A percentile compares a stretch with the other conserved stretches of the same genome.
phyloP scores from a whole-genome alignment of 164 flowering plant genomes.

The Chimonanthus praecox region DNA sequence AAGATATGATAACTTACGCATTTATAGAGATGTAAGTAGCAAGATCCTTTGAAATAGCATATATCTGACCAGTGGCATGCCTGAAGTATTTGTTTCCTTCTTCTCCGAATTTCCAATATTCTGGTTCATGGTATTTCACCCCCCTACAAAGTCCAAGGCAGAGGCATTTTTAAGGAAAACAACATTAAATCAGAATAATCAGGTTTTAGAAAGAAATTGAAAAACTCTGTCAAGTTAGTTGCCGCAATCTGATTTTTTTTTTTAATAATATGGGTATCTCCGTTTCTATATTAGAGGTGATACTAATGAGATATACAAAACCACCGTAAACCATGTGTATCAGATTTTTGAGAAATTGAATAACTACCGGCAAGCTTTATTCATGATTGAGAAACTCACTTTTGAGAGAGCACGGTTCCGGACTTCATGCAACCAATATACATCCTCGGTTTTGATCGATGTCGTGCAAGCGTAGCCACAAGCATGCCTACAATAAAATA shows the following conservation, averaged over 20 bases:
- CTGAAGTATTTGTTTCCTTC: slow-evolving; percentile 88
- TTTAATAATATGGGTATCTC: too few relatives aligned
- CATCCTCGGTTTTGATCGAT: slow-evolving; percentile 48
- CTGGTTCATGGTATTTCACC: slow-evolving; percentile 80
- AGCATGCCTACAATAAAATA: slow-evolving; percentile 42
- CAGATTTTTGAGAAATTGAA: too few relatives aligned
- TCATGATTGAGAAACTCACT: slow-evolving; percentile 34
- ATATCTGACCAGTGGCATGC: slow-evolving; percentile 94
- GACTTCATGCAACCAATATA: slow-evolving; percentile 96
- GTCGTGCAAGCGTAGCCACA: slow-evolving; percentile 34
- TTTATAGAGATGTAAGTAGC: slow-evolving; percentile 73
- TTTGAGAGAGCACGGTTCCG: slow-evolving; percentile 79
- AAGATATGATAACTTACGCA: slow-evolving; percentile 27
- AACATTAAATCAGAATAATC: too few relatives aligned
- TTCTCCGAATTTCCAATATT: slow-evolving; percentile 87
- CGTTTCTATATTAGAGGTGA: too few relatives aligned
- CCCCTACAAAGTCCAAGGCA: slow-evolving; percentile 34
- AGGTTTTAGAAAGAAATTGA: too few relatives aligned
- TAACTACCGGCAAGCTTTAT: too few relatives aligned
- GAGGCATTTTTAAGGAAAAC: neutral
- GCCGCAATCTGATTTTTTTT: too few relatives aligned
- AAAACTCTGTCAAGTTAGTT: too few relatives aligned
- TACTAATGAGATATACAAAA: too few relatives aligned
- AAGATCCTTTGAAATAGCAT: slow-evolving; percentile 83
- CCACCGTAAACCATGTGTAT: too few relatives aligned